Evolutionary conservation across 148 eudicot species (phyloP).

Genomic region (Silene conica): DNA sequence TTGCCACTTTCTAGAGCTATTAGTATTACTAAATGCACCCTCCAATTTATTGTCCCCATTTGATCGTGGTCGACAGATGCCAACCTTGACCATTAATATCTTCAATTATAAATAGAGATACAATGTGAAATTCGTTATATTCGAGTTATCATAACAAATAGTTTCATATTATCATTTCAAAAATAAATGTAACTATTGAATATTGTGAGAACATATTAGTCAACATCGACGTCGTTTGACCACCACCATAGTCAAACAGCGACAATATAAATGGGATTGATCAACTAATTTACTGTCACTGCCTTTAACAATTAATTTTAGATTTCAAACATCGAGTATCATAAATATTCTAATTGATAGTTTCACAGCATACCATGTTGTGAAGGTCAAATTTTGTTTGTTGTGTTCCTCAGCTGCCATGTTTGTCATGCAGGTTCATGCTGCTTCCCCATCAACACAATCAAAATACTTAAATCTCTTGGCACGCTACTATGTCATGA

Average conservation of each 20-base stretch:
- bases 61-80: neutral
- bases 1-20: neutral
- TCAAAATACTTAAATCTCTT: constrained; percentile 83
- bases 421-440: constrained; percentile 37
- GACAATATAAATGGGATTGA: neutral
- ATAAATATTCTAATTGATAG: neutral
- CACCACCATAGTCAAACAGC: neutral
- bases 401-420: constrained; percentile 9
- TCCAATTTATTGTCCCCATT: neutral
- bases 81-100: neutral
- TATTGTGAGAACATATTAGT: neutral
- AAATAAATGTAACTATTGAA: no score
- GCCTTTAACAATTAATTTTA: constrained; percentile 3
- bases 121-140: neutral
- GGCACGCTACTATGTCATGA: constrained; percentile 85
- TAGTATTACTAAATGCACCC: neutral
- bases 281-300: neutral
- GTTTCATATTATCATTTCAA: no score
- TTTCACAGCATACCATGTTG: neutral
- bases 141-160: neutral
- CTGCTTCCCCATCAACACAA: constrained; percentile 44
- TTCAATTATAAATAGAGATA: neutral
- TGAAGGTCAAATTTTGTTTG: neutral
- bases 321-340: neutral
- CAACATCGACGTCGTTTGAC: neutral